Evolutionary conservation across 164 flowering plant species (phyloP), one percentile per base, ranked within the genome.

Genomic region (Euptelea pleiosperma): DNA sequence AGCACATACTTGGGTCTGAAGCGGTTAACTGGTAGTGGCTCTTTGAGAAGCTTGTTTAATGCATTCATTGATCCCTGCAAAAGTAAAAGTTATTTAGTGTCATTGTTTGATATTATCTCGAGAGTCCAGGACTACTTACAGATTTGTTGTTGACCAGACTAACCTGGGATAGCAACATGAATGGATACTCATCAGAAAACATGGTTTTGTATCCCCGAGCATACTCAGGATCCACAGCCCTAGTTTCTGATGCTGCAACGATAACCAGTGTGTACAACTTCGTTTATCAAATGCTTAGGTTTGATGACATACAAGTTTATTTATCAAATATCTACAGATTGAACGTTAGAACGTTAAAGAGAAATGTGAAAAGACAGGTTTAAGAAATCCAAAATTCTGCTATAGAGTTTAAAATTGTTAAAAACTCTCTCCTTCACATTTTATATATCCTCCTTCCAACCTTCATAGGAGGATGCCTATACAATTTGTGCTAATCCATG

Each of bases 1-100:
- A 12, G 24, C 2, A 55, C 69, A 18, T 81, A 89, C 98, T 92
- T 92, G 75, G 98, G 90, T 73, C 98, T 75, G 68, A 89, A 92
- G 35, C 98, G 97, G 64, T 89, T 86, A 31, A 89, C 64, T 30
- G 88, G 71, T 25, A 92, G 12, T 4, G 96, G 89, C 65, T 82
- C 96, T 62, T 69, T 65, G 26, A 92, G 89, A 57, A 67, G 71
- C 55, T 66, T 57, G 66, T 89, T 92, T 15, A 92, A 71, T 35
- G 80, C 88, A 75, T 86, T 71, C 72, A 89, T 19, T 37, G 98
- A 92, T 58, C 71, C 91, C 98, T 92, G 78, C 73, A 78, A 63
- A 70, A 24, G 41, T 49, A 43, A 11, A 16, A 31, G 12, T 43
- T 16, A 25, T 8, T n/a, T 19, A 42, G 39, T 26, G 63, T 26